Percentiles rank a stretch among this genome's conserved stretches.
Evolutionary conservation across 257 asterid species (phyloP).

Genomic region (Ilex asprella): DNA sequence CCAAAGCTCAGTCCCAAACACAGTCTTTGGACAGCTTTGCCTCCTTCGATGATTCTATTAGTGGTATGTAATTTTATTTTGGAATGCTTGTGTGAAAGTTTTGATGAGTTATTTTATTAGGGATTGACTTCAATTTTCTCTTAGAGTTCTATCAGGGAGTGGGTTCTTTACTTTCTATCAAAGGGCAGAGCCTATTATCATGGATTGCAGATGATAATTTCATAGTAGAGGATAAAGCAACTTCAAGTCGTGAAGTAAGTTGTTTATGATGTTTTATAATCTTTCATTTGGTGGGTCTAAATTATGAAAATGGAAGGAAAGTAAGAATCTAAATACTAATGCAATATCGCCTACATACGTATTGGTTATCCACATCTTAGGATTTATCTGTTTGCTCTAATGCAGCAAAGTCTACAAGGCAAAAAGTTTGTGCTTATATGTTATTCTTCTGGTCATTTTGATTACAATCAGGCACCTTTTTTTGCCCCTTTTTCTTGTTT

Average conservation of each 20-base stretch:
- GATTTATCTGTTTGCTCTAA: too few species aligned
- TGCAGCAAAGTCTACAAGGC: too few species aligned
- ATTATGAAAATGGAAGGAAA: too few species aligned
- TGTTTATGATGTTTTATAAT: background rate
- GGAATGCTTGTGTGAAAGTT: slow-evolving; percentile 5
- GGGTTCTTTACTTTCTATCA: slow-evolving; percentile 61
- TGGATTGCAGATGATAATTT: slow-evolving; percentile 65
- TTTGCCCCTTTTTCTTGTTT: too few species aligned
- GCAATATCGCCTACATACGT: too few species aligned
- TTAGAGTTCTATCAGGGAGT: slow-evolving; percentile 57
- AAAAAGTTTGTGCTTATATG: too few species aligned
- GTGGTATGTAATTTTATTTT: slow-evolving; percentile 31
- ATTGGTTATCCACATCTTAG: too few species aligned
- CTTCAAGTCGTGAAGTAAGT: slow-evolving; percentile 52
- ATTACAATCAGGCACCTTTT: too few species aligned
- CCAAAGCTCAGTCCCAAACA: slow-evolving; percentile 40
- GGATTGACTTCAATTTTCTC: slow-evolving; percentile 23
- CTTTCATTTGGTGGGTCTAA: too few species aligned
- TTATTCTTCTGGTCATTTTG: too few species aligned
- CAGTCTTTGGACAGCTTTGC: background rate
- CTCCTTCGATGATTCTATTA: slow-evolving; percentile 32
- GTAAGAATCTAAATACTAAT: too few species aligned
- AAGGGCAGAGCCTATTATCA: slow-evolving; percentile 62
- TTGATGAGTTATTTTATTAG: slow-evolving; percentile 4
- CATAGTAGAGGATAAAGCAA: slow-evolving; percentile 50